Evolutionary conservation across 352 stramenopile species (phyloP), one percentile per base, ranked within the genome.

Genomic region (Plasmopara viticola): DNA sequence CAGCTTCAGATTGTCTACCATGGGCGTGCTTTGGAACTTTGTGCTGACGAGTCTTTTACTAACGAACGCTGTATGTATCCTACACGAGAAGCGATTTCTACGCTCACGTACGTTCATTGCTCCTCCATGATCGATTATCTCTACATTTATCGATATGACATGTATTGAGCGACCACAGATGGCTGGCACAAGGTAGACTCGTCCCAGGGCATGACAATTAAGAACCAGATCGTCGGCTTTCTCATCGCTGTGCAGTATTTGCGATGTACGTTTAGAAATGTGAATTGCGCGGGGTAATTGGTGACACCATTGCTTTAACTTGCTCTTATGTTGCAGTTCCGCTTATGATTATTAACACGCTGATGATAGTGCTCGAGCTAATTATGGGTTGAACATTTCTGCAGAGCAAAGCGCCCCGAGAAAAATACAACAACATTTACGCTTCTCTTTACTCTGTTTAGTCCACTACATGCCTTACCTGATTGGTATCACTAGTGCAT

Each of bases 1-100:
- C 6, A 31, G 40, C 34, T 25, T 43, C 17, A 14, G 37, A 34
- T 12, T 39, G 29, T 14, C 30, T 17, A 35, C 34, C 13, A 94
- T 94, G 84, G 78, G 83, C 45, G 80, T 90, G 44, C 64, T 94
- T 50, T 94, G 84, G 84, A 88, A 93, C 65, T 88, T 94, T 59
- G 77, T 94, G 61, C 78, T 92, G 31, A 84, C 84, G 62, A 93
- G 82, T 38, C 61, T 94, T 49, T 51, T 94, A 64, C 79, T 91
- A 46, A 87, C 83, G 6, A 94, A 94, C 62, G 80, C 80, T 30
- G 74, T 94, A 48, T 88, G 82, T 56, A 90, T 94, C 51, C 69
- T 94, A 46, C 78, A 94, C 52, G 84, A 94, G 55, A 91, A 91
- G 73, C 76, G 84, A 44, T 94, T 94, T 62, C 68, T 94, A 45